Percentiles rank a stretch among this genome's conserved stretches.
Evolutionary conservation across 768 basidiomycete species (phyloP).

Genomic region (Suillus plorans): DNA sequence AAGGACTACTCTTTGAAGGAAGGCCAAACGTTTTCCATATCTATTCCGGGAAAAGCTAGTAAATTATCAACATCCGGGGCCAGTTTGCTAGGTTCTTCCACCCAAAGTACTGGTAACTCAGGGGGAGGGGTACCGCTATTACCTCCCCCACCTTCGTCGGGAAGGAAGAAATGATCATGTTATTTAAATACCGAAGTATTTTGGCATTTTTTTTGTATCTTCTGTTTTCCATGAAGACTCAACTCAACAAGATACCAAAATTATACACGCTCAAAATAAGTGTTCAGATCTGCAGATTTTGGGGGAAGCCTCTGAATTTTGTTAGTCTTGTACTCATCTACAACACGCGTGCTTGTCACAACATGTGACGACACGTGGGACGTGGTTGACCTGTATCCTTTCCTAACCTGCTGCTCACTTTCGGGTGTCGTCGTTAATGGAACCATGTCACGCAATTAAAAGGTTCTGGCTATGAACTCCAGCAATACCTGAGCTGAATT

Average conservation of each 20-base stretch:
- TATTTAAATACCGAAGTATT: not conserved
- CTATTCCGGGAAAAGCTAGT: slow-evolving; percentile 78
- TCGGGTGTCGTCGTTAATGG: not conserved
- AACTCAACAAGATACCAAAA: not conserved
- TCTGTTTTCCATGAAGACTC: no score
- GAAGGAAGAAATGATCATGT: slow-evolving; percentile 43
- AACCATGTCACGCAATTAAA: not conserved
- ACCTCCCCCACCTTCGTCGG: slow-evolving; percentile 79
- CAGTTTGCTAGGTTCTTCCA: slow-evolving; percentile 39
- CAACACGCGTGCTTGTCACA: not conserved
- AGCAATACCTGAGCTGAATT: not conserved
- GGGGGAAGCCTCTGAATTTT: not conserved
- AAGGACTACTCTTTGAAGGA: slow-evolving; percentile 94
- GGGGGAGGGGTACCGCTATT: slow-evolving; percentile 63
- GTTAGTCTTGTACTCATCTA: not conserved
- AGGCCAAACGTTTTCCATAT: slow-evolving; percentile 91
- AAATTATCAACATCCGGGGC: slow-evolving; percentile 29
- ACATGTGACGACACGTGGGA: not conserved
- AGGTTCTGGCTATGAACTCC: not conserved
- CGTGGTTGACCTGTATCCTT: not conserved
- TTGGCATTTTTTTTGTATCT: not conserved
- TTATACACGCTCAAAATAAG: not conserved
- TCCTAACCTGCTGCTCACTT: not conserved
- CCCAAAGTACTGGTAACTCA: slow-evolving; percentile 24
- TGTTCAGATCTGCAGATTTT: not conserved